Evolutionary conservation across 306 rosid species (phyloP), one percentile per base, ranked within the genome.

Genomic region (Hippophae gyantsensis): DNA sequence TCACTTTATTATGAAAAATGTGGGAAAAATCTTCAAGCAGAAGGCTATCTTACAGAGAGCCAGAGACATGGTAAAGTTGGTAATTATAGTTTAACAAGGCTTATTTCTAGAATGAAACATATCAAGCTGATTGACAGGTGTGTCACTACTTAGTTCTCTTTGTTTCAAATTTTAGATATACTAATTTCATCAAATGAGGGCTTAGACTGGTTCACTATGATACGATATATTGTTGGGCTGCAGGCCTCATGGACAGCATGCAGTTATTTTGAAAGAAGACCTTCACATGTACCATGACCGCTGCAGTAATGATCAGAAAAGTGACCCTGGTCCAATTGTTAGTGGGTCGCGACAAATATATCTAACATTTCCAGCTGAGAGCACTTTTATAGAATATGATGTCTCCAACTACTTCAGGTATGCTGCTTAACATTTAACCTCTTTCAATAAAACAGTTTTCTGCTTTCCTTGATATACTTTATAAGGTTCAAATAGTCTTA

Each of bases 231-330:
- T 32, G 38, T 56, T 60, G 51, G 48, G 46, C 57, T 61, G 32
- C 82, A 90, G 97, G 79, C 97, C 95, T 61, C 95, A 90, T 50
- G 97, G 95, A 48, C 97, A 86, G 61, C 97, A 87, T 49, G 80
- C 82, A 0, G 86, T 87, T 53, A 79, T 87, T 79, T 72, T 90
- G 52, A 81, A 81, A 1, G 95, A 84, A 81, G 90, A 90, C 61
- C 69, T 88, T 45, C 14, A 77, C 0, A 82, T 70, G 56, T 82
- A 58, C 74, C 12, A 52, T 48, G 85, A 84, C 5, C 54, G 67
- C 48, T 58, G 72, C 43, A 48, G 38, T 32, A 32, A 32, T 32
- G 38, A 42, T 11, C 80, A 71, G n/a, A 90, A 70, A 64, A 65
- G 67, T 0, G 90, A 87, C n/a, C 81, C 78, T 0, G 83, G 90